phyloP scores from a whole-genome alignment of 129 eudicot species.

The Apium graveolens region DNA sequence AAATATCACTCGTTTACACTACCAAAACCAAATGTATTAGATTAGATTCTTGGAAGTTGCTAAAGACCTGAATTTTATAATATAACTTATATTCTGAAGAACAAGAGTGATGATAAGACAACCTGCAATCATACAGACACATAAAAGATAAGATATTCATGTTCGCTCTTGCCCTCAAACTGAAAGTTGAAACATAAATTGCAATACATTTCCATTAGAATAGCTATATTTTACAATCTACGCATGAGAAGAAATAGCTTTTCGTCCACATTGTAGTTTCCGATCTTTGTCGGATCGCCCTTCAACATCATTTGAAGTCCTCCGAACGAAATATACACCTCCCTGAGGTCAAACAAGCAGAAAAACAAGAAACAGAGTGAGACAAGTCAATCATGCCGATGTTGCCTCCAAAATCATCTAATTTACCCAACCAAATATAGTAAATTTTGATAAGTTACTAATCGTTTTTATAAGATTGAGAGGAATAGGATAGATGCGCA shows the following conservation, averaged over 20 bases:
- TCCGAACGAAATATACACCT: constrained; percentile 64
- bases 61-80: no score
- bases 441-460: neutral
- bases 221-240: constrained; percentile 17
- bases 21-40: no score
- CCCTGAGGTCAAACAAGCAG: constrained; percentile 31
- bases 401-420: neutral
- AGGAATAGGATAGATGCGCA: neutral
- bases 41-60: no score
- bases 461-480: neutral
- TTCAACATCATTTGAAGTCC: constrained; percentile 73
- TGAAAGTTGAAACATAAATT: neutral
- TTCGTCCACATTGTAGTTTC: constrained; percentile 61
- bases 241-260: constrained; percentile 69
- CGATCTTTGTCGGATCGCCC: constrained; percentile 51
- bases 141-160: neutral
- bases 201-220: neutral
- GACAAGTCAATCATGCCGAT: neutral
- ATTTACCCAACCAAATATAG: neutral
- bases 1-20: no score
- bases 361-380: neutral
- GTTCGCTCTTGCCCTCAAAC: neutral
- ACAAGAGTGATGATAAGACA: no score
- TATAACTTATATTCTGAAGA: no score
- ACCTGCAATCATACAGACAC: neutral